Percentiles rank a stretch among this genome's conserved stretches.
These are phyloP conservation scores for Quercus alba DNA, from an alignment of 306 rosid genomes.

Conservation along the genomic window DNA sequence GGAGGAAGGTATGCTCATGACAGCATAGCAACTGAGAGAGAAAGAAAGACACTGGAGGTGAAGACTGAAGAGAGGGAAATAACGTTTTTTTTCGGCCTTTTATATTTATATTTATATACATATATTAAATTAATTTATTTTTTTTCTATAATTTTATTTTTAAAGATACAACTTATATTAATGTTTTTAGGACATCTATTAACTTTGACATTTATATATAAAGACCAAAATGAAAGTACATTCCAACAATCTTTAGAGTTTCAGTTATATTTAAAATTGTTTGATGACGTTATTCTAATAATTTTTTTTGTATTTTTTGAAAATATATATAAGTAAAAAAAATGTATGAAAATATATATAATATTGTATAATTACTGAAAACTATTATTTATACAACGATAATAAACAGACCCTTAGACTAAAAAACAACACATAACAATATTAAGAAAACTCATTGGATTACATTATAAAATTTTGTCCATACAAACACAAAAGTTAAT, in stretches of 20 bases:
- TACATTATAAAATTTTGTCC: too few species aligned
- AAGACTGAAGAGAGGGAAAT: background rate
- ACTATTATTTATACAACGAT: fast-evolving
- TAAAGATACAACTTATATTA: fast-evolving
- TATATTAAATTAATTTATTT: too few species aligned
- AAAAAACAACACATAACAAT: fast-evolving
- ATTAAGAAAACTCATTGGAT: too few species aligned
- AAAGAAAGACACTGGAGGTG: background rate
- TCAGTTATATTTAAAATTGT: fast-evolving
- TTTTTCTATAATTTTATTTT: too few species aligned
- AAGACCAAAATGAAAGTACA: too few species aligned
- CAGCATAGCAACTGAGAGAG: too few species aligned
- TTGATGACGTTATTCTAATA: too few species aligned
- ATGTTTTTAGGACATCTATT: too few species aligned
- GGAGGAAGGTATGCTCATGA: background rate
- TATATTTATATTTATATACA: too few species aligned
- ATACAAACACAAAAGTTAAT: too few species aligned
- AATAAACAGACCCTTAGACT: fast-evolving
- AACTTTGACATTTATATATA: too few species aligned
- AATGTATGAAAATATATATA: fast-evolving
- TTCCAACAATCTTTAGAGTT: too few species aligned
- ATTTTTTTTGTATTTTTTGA: fast-evolving
- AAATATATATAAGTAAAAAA: fast-evolving
- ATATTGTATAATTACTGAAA: fast-evolving
- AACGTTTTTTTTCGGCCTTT: background rate